Percentiles rank a stretch among this genome's conserved stretches.
These are phyloP conservation scores for Epichloe uncinata DNA, from an alignment of 2,329 filamentous ascomycete genomes.

Conservation along the genomic window DNA sequence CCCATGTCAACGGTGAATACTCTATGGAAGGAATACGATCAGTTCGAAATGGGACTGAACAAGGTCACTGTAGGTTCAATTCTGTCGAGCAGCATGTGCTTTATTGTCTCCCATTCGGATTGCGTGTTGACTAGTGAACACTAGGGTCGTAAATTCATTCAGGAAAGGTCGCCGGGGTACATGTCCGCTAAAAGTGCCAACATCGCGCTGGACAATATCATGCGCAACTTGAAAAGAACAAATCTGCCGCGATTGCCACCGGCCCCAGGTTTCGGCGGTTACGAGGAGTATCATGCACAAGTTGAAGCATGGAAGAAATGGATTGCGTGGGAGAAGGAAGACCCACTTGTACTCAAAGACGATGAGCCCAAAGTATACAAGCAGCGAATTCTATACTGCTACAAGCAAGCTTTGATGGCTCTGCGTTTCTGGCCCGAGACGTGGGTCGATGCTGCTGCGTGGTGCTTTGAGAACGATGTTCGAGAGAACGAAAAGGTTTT, in stretches of 20 bases:
- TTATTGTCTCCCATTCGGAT: neutral
- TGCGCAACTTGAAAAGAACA: conserved; percentile 58
- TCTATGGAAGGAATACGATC: conserved; percentile 95
- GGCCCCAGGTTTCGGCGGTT: conserved; percentile 71
- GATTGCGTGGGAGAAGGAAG: conserved; percentile 91
- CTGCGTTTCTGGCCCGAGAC: conserved; percentile 90
- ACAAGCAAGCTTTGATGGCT: conserved; percentile 88
- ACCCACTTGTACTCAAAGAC: conserved; percentile 72
- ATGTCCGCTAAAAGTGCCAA: conserved; percentile 92
- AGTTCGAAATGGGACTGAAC: conserved; percentile 88
- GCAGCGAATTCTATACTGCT: conserved; percentile 73
- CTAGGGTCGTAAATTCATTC: conserved; percentile 87
- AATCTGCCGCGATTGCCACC: conserved; percentile 74
- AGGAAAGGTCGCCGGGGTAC: conserved; percentile 83
- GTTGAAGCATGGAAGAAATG: conserved; percentile 84
- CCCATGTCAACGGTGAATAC: conserved; percentile 73
- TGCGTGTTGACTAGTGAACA: neutral
- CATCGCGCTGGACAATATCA: conserved; percentile 82
- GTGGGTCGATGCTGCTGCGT: conserved; percentile 90
- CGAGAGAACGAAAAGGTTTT: conserved; percentile 42
- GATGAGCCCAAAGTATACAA: conserved; percentile 68
- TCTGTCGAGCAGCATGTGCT: too few species aligned
- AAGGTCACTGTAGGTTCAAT: conserved; percentile 63
- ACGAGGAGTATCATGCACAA: conserved; percentile 72
- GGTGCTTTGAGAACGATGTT: conserved; percentile 71